Conservation (phyloP, 2,329 filamentous ascomycete genomes). For the Golovinomyces cichoracearum region DNA sequence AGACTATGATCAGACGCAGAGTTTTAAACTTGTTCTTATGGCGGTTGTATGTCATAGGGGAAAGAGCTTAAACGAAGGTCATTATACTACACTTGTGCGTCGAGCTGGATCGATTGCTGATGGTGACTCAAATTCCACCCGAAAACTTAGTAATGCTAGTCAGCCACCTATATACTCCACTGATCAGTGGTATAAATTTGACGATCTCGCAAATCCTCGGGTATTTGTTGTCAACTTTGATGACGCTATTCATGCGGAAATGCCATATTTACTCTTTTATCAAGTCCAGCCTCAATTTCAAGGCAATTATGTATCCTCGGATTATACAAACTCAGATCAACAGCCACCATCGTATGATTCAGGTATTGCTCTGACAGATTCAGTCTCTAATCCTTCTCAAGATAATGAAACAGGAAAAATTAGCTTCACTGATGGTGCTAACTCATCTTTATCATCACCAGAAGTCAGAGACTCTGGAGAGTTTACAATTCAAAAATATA, state of each 20-base stretch:
- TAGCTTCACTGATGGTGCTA: conserved; percentile 21
- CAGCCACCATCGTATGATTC: conserved; percentile 31
- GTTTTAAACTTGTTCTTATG: conserved; percentile 79
- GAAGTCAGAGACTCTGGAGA: conserved; percentile 17
- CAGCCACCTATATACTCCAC: conserved; percentile 41
- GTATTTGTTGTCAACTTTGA: conserved; percentile 57
- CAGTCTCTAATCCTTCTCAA: not conserved
- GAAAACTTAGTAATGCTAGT: conserved; percentile 17
- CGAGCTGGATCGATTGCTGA: conserved; percentile 38
- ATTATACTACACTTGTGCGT: conserved; percentile 69
- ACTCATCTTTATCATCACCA: conserved; percentile 13
- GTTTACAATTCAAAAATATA: conserved; percentile 13
- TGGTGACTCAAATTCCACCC: conserved; percentile 28
- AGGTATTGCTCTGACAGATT: conserved; percentile 6
- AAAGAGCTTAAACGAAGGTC: conserved; percentile 59
- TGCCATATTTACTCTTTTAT: conserved; percentile 85
- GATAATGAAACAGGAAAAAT: not conserved
- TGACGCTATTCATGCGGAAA: conserved; percentile 54
- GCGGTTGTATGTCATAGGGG: conserved; percentile 84
- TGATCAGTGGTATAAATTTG: conserved; percentile 70
- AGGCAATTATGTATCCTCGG: not conserved
- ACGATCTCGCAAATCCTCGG: conserved; percentile 50
- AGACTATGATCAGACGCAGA: conserved; percentile 41
- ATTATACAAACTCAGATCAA: not conserved
- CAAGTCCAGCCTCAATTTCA: conserved; percentile 62